Evolutionary conservation across 257 asterid genomes (phyloP), one percentile per base, ranked within the genome.

Genomic region (Avicennia marina): DNA sequence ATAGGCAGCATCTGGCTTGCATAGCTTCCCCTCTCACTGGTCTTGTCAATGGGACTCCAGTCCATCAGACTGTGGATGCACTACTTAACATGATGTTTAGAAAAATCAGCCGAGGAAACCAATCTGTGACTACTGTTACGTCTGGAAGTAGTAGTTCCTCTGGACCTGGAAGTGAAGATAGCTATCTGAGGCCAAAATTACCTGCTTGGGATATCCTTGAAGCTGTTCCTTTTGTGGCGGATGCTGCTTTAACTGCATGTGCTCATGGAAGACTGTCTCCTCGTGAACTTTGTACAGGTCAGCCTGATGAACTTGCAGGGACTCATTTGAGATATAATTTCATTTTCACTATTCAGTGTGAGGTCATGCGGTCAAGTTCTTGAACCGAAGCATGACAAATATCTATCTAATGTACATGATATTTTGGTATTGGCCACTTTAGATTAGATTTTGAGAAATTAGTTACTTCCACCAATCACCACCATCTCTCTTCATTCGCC

Each of bases 141-240:
- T 85, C 96, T 7, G 95, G 93, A 56, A 91, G 95, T 56, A 88
- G 95, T 66, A 67, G 78, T 56, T 90, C 96, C 4, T 78, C 94
- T 3, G 91, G 89, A 51, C 75, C 73, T 19, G 95, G 84, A 58
- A 72, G 69, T 27, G 98, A 91, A 41, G 96, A 88, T 60, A 54
- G 64, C 66, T 70, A 62, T 62, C 56, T 76, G n/a, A 80, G 90
- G 83, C 95, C 96, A 26, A 84, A 75, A 27, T 70, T 91, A 49
- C 95, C 97, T 11, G 98, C 98, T 72, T 91, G 98, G 98, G 95
- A 91, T 70, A 77, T 91, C 54, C 98, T 91, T 5, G 97, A 88
- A 78, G 98, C 98, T 11, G 95, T 91, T 45, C 97, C 97, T 34
- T 88, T 91, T 33, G 98, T 88, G 33, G 95, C 81, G 32, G 95